phyloP scores from a whole-genome alignment of 164 flowering plant species.

The Macadamia integrifolia region DNA sequence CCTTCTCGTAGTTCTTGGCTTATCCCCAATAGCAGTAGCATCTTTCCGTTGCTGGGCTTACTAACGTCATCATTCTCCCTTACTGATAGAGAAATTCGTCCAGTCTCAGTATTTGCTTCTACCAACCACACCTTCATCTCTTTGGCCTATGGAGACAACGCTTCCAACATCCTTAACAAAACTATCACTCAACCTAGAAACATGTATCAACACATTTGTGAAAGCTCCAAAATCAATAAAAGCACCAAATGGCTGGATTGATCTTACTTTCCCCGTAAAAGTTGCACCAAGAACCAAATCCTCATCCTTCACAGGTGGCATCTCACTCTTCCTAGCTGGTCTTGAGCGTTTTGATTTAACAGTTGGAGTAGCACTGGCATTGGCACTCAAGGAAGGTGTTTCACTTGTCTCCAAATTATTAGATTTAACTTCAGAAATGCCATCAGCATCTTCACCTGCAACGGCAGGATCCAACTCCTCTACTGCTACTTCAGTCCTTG shows the following conservation, averaged over 20 bases:
- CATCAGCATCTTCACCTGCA: conserved; percentile 27
- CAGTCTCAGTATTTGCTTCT: conserved; percentile 66
- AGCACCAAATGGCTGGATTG: conserved; percentile 49
- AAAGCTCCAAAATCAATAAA: conserved; percentile 97
- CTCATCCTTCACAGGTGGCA: too few relatives aligned
- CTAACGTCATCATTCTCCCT: conserved; percentile 53
- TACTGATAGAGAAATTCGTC: conserved; percentile 81
- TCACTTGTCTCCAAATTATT: conserved; percentile 32
- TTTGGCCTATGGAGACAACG: conserved; percentile 80
- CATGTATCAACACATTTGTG: conserved; percentile 92
- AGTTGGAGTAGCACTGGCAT: conserved; percentile 27
- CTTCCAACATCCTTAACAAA: conserved; percentile 24
- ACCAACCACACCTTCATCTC: conserved; percentile 83
- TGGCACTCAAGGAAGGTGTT: conserved; percentile 23
- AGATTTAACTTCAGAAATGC: conserved; percentile 26
- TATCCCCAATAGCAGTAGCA: conserved; percentile 31
- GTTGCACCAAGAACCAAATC: too few relatives aligned
- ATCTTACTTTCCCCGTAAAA: too few relatives aligned
- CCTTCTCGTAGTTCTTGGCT: conserved; percentile 40
- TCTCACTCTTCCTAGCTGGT: too few relatives aligned
- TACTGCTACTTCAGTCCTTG: conserved; percentile 43
- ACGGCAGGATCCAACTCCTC: too few relatives aligned
- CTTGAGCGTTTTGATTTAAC: too few relatives aligned
- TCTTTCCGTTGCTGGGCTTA: conserved; percentile 13
- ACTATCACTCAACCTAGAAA: conserved; percentile 64